phyloP scores from a whole-genome alignment of 176 grass and related monocot genomes.

The Musa itinerans region DNA sequence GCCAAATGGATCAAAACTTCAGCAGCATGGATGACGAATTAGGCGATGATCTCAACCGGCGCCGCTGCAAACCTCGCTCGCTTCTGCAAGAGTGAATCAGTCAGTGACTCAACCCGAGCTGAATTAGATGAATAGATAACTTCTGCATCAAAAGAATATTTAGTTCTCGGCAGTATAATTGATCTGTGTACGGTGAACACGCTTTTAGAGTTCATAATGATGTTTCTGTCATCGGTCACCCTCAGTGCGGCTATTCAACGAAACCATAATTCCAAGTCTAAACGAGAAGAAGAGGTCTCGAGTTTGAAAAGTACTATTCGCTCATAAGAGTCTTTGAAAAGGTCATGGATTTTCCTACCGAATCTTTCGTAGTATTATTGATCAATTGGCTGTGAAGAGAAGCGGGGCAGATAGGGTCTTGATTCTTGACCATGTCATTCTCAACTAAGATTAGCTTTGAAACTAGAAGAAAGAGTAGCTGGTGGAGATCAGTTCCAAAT shows the following conservation, averaged over 20 bases:
- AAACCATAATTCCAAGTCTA: not conserved
- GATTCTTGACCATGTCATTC: too few species aligned
- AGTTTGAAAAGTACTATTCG: too few species aligned
- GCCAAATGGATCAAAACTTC: not conserved
- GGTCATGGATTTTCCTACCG: too few species aligned
- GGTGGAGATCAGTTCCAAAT: too few species aligned
- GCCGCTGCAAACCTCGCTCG: not conserved
- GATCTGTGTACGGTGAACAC: not conserved
- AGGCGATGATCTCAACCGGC: not conserved
- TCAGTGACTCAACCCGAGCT: not conserved
- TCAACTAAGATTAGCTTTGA: too few species aligned
- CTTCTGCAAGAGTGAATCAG: not conserved
- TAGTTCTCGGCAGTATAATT: not conserved
- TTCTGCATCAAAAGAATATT: too few species aligned
- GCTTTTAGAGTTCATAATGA: not conserved
- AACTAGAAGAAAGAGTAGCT: too few species aligned
- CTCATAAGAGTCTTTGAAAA: too few species aligned
- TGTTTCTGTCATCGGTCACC: too few species aligned
- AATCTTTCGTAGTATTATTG: too few species aligned
- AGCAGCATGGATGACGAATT: not conserved
- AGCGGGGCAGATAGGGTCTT: too few species aligned
- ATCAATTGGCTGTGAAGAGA: too few species aligned
- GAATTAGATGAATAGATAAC: not conserved
- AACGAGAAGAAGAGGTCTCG: not conserved
- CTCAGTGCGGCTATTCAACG: not conserved